Evolutionary conservation across 192 early-diverging fungal species (phyloP), one percentile per base, ranked within the genome.

Genomic region (Podila clonocystis): DNA sequence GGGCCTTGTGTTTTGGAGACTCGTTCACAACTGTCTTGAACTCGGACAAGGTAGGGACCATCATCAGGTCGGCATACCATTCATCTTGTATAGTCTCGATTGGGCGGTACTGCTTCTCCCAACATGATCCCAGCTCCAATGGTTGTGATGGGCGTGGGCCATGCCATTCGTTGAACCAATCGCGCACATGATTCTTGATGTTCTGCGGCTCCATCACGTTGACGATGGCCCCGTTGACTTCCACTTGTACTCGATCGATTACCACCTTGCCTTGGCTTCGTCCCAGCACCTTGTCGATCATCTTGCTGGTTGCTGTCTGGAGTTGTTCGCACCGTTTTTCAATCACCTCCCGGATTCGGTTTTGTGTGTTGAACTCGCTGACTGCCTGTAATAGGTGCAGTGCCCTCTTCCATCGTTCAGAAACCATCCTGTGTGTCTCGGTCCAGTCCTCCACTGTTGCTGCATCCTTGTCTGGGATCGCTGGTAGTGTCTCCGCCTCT

Each of bases 241-340:
- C 50, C 0, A 29, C 33, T 13, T 63, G 62, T 1, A 72, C 31
- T 33, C 62, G 63, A 41, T 72, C 70, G 2, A 72, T 12, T 0
- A 72, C 50, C 4, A 72, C 61, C 17, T 57, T 50, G 20, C 70
- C 61, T 11, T 34, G 30, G 5, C 50, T 31, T 11, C 70, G 17
- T 19, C 52, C 62, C 34, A 72, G 11, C 4, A 72, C 28, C 17
- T 52, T 72, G 70, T 72, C 70, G 3, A 72, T 12, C 62, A 72
- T 63, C 12, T 52, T 72, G 0, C 70, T 36, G 8, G 70, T 57
- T 1, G 26, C 61, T 13, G 62, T 64, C 2, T 22, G 4, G 22
- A 72, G 28, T 22, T 36, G 62, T 5, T 41, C 50, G 29, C 61
- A 63, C 60, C 70, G 15, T 11, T 45, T 57, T n/a, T 72, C 62